Conservation (phyloP, 2,329 filamentous ascomycete species). For the Apiospora aurea region DNA sequence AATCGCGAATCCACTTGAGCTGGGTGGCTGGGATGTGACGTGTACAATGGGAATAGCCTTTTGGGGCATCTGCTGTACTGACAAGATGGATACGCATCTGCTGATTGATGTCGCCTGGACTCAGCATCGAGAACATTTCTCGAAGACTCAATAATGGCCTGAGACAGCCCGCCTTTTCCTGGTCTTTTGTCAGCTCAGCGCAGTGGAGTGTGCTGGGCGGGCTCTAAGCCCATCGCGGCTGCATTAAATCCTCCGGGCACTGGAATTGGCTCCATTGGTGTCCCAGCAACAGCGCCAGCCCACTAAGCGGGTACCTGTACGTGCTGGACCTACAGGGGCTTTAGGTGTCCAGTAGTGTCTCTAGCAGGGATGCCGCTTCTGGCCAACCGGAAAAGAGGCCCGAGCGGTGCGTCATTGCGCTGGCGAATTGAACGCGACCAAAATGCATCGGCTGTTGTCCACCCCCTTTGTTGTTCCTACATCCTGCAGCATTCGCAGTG, state of each 20-base stretch:
- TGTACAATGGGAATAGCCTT: background rate
- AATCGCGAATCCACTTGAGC: background rate
- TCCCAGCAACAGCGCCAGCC: constrained; percentile 1
- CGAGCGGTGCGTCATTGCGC: constrained; percentile 16
- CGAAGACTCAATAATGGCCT: background rate
- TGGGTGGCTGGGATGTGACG: background rate
- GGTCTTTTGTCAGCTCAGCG: background rate
- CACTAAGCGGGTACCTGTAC: background rate
- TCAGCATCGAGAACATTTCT: background rate
- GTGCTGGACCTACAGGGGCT: background rate
- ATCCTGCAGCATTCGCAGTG: background rate
- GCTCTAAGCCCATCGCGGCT: constrained; percentile 9
- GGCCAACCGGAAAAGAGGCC: constrained; percentile 15
- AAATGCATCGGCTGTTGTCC: background rate
- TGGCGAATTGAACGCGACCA: constrained; percentile 11
- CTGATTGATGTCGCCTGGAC: background rate
- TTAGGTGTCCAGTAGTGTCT: background rate
- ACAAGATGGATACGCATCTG: background rate
- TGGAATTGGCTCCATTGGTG: background rate
- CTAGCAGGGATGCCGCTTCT: constrained; percentile 1
- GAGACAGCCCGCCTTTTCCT: background rate
- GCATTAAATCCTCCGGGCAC: background rate
- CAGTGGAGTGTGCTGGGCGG: background rate
- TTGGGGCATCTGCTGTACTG: background rate
- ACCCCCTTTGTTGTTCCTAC: background rate